Evolutionary conservation across 2,329 filamentous ascomycete genomes (phyloP), one percentile per base, ranked within the genome.

Genomic region (Xylaria sp.): DNA sequence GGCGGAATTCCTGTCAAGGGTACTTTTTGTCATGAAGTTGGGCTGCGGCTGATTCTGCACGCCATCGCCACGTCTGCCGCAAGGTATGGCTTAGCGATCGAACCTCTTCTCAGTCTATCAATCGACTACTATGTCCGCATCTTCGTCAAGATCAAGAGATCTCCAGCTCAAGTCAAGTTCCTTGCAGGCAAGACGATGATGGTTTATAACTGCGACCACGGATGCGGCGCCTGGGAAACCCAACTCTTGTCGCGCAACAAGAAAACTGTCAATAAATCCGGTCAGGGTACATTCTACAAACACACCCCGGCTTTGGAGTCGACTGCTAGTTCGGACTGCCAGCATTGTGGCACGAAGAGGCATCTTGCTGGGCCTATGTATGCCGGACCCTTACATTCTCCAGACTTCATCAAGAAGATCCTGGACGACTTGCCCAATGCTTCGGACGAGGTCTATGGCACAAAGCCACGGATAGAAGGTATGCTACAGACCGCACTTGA

Each of bases 281-380:
- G 90, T 1, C 86, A 83, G 7, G 88, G 88, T 0, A 85, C 86
- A 2, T 93, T 90, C 75, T 95, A 92, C 82, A 97, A 98, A 78
- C 91, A 97, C 77, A 85, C 86, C 0, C 89, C 94, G 71, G 88
- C 91, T 0, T 86, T 91, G 76, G 94, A 86, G 0, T 94, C 94
- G 1, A 86, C 88, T 0, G 83, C 88, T 3, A 86, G 89, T 66
- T 85, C 86, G 18, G 82, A 85, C 48, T 99, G 96, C 80, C 86
- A 90, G 68, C 94, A 98, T 79, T 99, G 96, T 78, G 92, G 91
- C 9, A 90, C 88, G 77, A 95, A 92, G 78, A 97, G 91, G 81
- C 96, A 98, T 80, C 80, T 98, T 15, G 92, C 90, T 4, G 96
- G 96, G 1, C 96, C 96, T 0, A 98, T 99, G 95, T 99, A 94